A percentile compares a stretch with the other conserved stretches of the same genome.
Evolutionary conservation across 164 flowering plant genomes (phyloP).

Genomic region (Protea cynaroides): DNA sequence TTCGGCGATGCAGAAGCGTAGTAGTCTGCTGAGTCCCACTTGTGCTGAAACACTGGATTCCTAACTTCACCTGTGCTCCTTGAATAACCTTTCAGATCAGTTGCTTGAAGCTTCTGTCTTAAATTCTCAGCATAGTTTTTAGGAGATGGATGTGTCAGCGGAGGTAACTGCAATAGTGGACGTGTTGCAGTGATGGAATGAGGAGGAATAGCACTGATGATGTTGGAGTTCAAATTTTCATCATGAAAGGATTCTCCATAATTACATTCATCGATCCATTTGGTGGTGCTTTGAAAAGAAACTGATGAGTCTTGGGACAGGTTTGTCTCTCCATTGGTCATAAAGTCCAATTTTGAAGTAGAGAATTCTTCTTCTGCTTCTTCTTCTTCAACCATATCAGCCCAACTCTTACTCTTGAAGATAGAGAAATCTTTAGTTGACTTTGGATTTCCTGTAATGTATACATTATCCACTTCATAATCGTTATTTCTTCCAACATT

Average conservation of each 20-base stretch:
- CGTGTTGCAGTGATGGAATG: background rate
- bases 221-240: conserved; percentile 41
- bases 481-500: background rate
- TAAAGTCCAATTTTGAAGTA: conserved; percentile 1
- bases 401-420: conserved; percentile 50
- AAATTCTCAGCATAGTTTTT: conserved; percentile 14
- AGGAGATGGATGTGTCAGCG: background rate
- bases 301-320: conserved; percentile 5
- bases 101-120: conserved; percentile 18
- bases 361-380: conserved; percentile 21
- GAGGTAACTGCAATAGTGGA: background rate
- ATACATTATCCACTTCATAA: background rate
- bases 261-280: conserved; percentile 6
- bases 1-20: conserved; percentile 13
- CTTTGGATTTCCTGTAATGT: conserved; percentile 6
- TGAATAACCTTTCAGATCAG: conserved; percentile 14
- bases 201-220: conserved; percentile 13
- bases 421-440: background rate
- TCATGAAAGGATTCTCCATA: conserved; percentile 20
- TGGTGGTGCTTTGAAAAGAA: conserved; percentile 4
- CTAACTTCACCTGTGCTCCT: conserved; percentile 4
- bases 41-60: conserved; percentile 9
- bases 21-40: conserved; percentile 10
- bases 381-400: conserved; percentile 78
- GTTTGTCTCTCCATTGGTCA: background rate